Evolutionary conservation across 2,329 filamentous ascomycete species (phyloP).

Genomic region (Alternaria sp.): DNA sequence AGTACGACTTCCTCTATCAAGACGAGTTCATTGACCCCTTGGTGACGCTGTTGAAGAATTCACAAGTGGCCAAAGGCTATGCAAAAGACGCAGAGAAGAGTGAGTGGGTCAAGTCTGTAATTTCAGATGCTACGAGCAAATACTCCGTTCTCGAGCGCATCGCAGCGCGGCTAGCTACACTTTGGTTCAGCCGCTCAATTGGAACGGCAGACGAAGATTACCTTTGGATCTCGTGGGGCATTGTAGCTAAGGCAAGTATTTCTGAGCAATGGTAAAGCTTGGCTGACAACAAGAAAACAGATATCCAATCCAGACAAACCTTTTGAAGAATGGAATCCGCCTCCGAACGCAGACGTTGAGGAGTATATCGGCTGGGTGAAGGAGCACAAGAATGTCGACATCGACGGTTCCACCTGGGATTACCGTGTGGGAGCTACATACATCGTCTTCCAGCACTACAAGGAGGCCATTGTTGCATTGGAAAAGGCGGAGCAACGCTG

Average conservation of each 20-base stretch:
- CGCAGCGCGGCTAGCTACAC: background rate
- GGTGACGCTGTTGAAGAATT: constrained; percentile 1
- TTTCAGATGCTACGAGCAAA: background rate
- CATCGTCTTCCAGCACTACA: background rate
- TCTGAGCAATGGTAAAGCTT: background rate
- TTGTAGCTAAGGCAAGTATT: background rate
- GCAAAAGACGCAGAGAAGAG: constrained; percentile 5
- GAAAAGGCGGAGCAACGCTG: background rate
- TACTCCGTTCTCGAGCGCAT: constrained; percentile 4
- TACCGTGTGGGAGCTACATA: background rate
- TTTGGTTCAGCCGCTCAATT: constrained; percentile 2
- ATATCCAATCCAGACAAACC: background rate
- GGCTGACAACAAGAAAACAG: background rate
- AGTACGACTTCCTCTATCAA: background rate
- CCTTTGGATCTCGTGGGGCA: background rate
- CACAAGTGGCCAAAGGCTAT: constrained; percentile 15
- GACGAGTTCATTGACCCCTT: no score
- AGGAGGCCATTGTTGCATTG: background rate
- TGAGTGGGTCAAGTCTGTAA: constrained; percentile 7
- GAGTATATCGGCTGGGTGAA: background rate
- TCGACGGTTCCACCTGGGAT: background rate
- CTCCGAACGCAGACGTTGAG: background rate
- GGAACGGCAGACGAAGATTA: background rate
- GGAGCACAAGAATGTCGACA: background rate
- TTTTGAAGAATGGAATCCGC: background rate